Base-by-base conservation (phyloP, 768 basidiomycete species). In the Suillus fuscotomentosus region DNA sequence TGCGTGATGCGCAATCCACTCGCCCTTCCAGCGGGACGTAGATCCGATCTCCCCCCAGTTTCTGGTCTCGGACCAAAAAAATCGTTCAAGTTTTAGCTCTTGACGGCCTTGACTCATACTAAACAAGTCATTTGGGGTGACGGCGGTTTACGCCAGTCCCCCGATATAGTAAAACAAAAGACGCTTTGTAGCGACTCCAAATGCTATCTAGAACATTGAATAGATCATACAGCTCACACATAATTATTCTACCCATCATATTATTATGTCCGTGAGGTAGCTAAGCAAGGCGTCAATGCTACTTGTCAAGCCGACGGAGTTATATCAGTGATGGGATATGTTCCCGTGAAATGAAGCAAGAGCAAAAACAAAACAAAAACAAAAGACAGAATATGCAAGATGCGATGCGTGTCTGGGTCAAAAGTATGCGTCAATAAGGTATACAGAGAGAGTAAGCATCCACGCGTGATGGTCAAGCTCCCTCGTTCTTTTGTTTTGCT, bases 361-460 rank as follows among this genome's bases (percentile, higher is more conserved):
- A 60, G 50, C 41, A 61, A 65, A 47, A 60, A 54, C n/a, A 38
- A 38, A 38, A 38, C 36, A 38, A 65, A 48, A 31, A 31, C 31
- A 31, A 31, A 63, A 62, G 39, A 62, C 24, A 20, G 14, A 47
- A 67, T 31, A 38, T 54, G 59, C 38, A 55, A 22, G 64, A 60
- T 43, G 50, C 20, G 4, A 50, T 62, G 61, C 14, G 43, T 62
- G 55, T 39, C 11, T 62, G 55, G 22, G 61, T 60, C 60, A 48
- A 63, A n/a, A 56, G 70, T 61, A 54, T 63, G 64, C 55, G 59
- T 59, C 65, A 62, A 68, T 73, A 74, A 72, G 8, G 54, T 70
- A 68, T 69, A 50, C 67, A 2, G 41, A 69, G 41, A 69, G 63
- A 68, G 61, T 66, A 65, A 70, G 61, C 63, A 65, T 39, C 31